Evolutionary conservation across 2,329 filamentous ascomycete species (phyloP), one percentile per base, ranked within the genome.

Genomic region (Neofusicoccum parvum): DNA sequence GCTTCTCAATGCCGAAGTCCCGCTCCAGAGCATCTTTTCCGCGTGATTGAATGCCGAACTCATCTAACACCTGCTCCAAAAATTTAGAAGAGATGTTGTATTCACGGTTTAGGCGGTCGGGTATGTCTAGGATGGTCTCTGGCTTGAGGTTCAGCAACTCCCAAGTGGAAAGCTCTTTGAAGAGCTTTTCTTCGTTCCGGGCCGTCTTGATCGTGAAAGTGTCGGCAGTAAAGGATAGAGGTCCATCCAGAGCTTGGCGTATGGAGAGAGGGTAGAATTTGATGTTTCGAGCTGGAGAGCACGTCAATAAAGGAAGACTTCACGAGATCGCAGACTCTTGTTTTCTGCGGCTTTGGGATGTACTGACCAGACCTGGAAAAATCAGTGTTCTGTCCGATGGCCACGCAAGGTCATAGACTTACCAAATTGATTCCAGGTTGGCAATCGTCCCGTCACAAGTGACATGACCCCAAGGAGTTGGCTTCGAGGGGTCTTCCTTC

Each of bases 361-460:
- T 6, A 50, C 59, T 62, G 6, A 62, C 59, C 59, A 11, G 20
- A 34, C 59, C 59, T 62, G 5, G 20, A 17, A n/a, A 67, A 58
- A 59, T 70, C 67, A 50, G 43, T 9, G 36, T 39, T 15, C 11
- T 37, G 15, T 37, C 10, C 51, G 27, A 12, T 17, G 15, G 23
- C 10, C 12, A 43, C 6, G 14, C 1, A 7, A 10, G 45, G 20
- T 1, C 3, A 10, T 27, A 11, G 54, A 58, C 66, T 58, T 68
- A 74, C 81, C 81, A 84, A 0, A 83, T 79, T 1, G 81, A 80
- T 68, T 84, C 82, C 0, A 84, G 69, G 66, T 84, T 84, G 0
- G 82, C 82, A 39, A 83, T 75, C 0, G 79, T 80, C 0, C 81
- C 81, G 32, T 76, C 81, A 45, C 77, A 81, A 0, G 81, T 82